Conservation (phyloP, 2,329 filamentous ascomycete genomes). For the Cordyceps militaris region DNA sequence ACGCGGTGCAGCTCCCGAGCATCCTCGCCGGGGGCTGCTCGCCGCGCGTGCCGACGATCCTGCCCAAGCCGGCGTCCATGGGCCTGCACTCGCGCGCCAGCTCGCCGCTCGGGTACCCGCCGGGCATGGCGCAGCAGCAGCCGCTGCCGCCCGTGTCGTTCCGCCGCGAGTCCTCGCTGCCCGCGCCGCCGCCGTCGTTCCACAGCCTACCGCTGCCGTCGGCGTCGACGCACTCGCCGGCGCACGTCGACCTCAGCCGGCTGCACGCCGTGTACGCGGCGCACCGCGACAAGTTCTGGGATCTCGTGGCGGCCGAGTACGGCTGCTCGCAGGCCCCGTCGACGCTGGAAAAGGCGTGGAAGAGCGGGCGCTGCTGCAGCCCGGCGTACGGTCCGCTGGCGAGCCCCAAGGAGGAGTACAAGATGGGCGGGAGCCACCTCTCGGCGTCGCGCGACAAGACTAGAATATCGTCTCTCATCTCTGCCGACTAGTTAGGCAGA, state of each 20-base stretch:
- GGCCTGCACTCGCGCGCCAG: conserved; percentile 32
- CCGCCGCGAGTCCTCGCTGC: conserved; percentile 24
- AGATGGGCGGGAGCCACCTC: conserved; percentile 30
- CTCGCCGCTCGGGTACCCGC: conserved; percentile 34
- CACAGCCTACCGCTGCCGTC: conserved; percentile 39
- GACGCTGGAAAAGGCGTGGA: conserved; percentile 66
- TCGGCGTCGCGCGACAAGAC: conserved; percentile 44
- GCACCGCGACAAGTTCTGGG: conserved; percentile 68
- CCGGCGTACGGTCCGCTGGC: conserved; percentile 35
- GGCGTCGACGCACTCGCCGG: conserved; percentile 25
- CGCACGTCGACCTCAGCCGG: conserved; percentile 55
- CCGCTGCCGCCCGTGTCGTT: conserved; percentile 36
- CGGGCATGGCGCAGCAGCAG: conserved; percentile 36
- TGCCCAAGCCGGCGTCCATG: conserved; percentile 57
- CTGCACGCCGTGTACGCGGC: conserved; percentile 63
- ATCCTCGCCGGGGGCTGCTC: conserved; percentile 39
- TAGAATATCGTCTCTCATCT: conserved; percentile 50
- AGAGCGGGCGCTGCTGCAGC: conserved; percentile 37
- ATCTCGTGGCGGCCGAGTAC: conserved; percentile 64
- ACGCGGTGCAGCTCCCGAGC: conserved; percentile 47
- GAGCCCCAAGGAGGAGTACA: conserved; percentile 40
- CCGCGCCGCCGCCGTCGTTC: conserved; percentile 38
- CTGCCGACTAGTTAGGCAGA: conserved; percentile 1
- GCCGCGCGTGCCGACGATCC: conserved; percentile 51
- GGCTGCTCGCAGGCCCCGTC: conserved; percentile 54